phyloP scores from a whole-genome alignment of 2,329 filamentous ascomycete genomes.

The Xylaria sp. region DNA sequence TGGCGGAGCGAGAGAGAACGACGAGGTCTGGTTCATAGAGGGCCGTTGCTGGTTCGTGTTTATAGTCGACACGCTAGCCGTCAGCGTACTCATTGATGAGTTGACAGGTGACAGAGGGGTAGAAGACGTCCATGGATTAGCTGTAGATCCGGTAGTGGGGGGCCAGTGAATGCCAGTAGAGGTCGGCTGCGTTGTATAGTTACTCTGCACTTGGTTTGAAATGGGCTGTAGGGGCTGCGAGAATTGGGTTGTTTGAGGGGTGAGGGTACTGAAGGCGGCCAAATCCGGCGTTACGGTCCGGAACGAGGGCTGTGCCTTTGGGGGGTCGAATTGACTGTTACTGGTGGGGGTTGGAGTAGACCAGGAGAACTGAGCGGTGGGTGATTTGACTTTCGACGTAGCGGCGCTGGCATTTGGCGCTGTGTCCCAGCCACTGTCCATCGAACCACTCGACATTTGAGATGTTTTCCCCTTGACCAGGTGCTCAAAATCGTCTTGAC shows the following conservation, averaged over 20 bases:
- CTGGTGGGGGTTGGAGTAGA: conserved; percentile 60
- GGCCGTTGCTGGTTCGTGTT: conserved; percentile 53
- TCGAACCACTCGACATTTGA: conserved; percentile 44
- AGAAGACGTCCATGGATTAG: conserved; percentile 57
- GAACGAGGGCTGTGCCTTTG: conserved; percentile 51
- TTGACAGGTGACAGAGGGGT: conserved; percentile 41
- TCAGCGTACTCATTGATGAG: conserved; percentile 47
- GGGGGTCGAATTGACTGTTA: conserved; percentile 42
- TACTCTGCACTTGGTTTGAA: conserved; percentile 26
- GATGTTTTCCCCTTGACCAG: conserved; percentile 79
- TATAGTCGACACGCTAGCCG: conserved; percentile 54
- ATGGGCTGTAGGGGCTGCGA: conserved; percentile 63
- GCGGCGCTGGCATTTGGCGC: conserved; percentile 40
- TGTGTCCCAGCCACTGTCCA: conserved; percentile 59
- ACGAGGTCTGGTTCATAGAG: conserved; percentile 47
- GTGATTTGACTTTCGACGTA: conserved; percentile 43
- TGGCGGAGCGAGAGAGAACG: conserved; percentile 65
- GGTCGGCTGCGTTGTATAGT: conserved; percentile 39
- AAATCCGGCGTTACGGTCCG: conserved; percentile 66
- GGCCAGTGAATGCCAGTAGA: conserved; percentile 50
- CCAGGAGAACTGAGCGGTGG: conserved; percentile 61
- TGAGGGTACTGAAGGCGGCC: conserved; percentile 58
- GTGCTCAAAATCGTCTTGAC: conserved; percentile 80
- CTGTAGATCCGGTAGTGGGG: conserved; percentile 43
- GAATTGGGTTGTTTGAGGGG: conserved; percentile 66